These are phyloP conservation scores for Backusella tarrabulga DNA, from an alignment of 192 early-diverging fungal species.

Conservation along the genomic window DNA sequence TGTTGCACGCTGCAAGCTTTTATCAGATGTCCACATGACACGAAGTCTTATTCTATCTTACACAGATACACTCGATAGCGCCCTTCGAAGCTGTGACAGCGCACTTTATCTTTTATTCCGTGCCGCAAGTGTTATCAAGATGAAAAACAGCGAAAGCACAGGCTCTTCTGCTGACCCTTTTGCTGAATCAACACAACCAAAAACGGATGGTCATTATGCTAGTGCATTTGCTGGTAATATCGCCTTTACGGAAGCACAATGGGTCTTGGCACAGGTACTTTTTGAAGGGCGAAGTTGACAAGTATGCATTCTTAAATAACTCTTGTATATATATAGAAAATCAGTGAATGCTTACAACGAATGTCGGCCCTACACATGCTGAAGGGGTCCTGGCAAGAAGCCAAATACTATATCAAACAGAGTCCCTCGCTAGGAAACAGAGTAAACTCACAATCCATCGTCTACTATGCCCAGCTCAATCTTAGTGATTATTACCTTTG, in stretches of 20 bases:
- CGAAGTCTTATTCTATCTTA: background rate
- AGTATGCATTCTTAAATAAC: no score
- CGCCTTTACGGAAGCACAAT: slow-evolving; percentile 33
- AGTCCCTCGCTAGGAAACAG: slow-evolving; percentile 52
- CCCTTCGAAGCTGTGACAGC: background rate
- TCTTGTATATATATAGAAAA: slow-evolving; percentile 19
- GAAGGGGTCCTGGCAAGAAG: slow-evolving; percentile 59
- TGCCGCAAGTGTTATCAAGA: background rate
- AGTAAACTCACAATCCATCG: slow-evolving; percentile 36
- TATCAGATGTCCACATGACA: slow-evolving; percentile 13
- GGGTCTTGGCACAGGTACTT: slow-evolving; percentile 32
- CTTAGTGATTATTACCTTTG: slow-evolving; percentile 55
- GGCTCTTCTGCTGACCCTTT: background rate
- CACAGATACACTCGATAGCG: background rate
- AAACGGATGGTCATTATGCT: background rate
- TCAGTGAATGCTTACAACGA: slow-evolving; percentile 48
- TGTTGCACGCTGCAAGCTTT: background rate
- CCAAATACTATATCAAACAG: slow-evolving; percentile 61
- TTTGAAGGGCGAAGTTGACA: no score
- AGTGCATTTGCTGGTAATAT: slow-evolving; percentile 13
- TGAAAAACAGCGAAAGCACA: background rate
- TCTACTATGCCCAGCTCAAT: slow-evolving; percentile 42
- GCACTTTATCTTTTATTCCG: background rate
- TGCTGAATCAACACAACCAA: background rate
- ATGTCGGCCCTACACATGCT: slow-evolving; percentile 51